Conservation (phyloP, 1,139 yeast genomes). For the Zygotorulaspora mrakii region DNA sequence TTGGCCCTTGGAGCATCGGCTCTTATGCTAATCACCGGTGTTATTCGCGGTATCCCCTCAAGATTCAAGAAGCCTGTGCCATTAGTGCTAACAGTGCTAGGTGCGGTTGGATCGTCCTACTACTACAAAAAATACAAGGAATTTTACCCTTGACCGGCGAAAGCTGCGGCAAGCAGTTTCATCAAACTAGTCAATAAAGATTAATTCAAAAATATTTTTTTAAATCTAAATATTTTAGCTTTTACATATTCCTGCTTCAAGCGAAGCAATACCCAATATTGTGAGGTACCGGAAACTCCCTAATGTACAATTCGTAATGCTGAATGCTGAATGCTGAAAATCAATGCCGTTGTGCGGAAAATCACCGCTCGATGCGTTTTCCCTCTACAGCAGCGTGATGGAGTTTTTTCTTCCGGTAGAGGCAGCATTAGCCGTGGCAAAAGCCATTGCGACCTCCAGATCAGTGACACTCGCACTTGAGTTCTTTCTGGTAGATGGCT, state of each 20-base stretch:
- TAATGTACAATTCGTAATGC: slow-evolving; percentile 4
- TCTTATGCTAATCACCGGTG: slow-evolving; percentile 62
- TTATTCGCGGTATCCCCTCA: slow-evolving; percentile 60
- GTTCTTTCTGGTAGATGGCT: slow-evolving; percentile 30
- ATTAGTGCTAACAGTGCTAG: slow-evolving; percentile 57
- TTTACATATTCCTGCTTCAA: slow-evolving; percentile 2
- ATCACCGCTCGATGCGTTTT: neutral
- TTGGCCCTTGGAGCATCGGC: slow-evolving; percentile 71
- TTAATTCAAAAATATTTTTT: no score
- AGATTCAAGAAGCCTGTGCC: slow-evolving; percentile 74
- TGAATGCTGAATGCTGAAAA: neutral
- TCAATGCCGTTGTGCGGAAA: no score
- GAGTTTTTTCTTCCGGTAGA: slow-evolving; percentile 16
- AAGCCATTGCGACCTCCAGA: slow-evolving; percentile 11
- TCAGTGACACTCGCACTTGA: slow-evolving; percentile 23
- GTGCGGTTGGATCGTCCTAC: slow-evolving; percentile 62
- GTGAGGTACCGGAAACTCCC: neutral
- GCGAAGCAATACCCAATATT: neutral
- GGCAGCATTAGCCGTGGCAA: slow-evolving; percentile 7
- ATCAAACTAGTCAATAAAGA: no score
- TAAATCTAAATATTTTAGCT: no score
- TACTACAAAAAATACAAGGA: slow-evolving; percentile 70
- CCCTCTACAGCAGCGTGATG: slow-evolving; percentile 14
- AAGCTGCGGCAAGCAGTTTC: no score
- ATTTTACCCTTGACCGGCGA: slow-evolving; percentile 43